Percentiles rank a stretch among this genome's conserved stretches.
Evolutionary conservation across 768 basidiomycete species (phyloP).

Genomic region (Tricholoma matsutake): DNA sequence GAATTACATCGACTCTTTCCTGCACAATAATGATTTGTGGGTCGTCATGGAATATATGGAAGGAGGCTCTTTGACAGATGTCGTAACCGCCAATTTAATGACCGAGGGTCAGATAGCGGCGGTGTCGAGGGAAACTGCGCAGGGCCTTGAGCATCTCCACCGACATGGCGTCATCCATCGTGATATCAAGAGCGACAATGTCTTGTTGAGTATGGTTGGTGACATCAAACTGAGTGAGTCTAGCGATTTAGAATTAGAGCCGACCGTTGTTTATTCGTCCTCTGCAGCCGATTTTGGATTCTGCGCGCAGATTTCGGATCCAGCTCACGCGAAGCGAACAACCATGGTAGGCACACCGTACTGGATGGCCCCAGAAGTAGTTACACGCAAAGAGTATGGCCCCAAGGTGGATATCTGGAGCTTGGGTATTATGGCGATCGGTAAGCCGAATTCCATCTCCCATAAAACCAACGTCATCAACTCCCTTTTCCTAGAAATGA

Average conservation of each 20-base stretch:
- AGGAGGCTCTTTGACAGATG: slow-evolving; percentile 91
- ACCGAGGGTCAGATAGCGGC: slow-evolving; percentile 98
- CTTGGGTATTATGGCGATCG: slow-evolving; percentile 94
- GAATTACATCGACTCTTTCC: slow-evolving; percentile 98
- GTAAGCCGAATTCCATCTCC: slow-evolving; percentile 38
- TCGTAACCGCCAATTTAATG: slow-evolving; percentile 95
- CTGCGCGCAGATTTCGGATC: slow-evolving; percentile 92
- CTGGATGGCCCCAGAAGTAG: slow-evolving; percentile 99
- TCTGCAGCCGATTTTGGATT: slow-evolving; percentile 93
- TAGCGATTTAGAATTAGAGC: background rate
- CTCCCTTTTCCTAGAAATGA: slow-evolving; percentile 69
- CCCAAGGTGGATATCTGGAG: slow-evolving; percentile 99
- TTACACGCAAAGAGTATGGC: slow-evolving; percentile 96
- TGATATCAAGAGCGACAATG: slow-evolving; percentile 99
- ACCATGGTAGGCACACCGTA: slow-evolving; percentile 99
- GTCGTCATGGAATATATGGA: slow-evolving; percentile 99
- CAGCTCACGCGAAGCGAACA: slow-evolving; percentile 86
- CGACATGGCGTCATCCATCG: slow-evolving; percentile 97
- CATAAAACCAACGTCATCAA: background rate
- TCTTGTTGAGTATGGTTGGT: slow-evolving; percentile 85
- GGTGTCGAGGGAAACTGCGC: slow-evolving; percentile 87
- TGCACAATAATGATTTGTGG: slow-evolving; percentile 98
- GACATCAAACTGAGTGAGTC: slow-evolving; percentile 97
- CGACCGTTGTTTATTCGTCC: slow-evolving; percentile 3
- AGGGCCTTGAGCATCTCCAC: slow-evolving; percentile 93